These are phyloP conservation scores for Russula emetica DNA, from an alignment of 768 basidiomycete genomes.

Conservation along the genomic window DNA sequence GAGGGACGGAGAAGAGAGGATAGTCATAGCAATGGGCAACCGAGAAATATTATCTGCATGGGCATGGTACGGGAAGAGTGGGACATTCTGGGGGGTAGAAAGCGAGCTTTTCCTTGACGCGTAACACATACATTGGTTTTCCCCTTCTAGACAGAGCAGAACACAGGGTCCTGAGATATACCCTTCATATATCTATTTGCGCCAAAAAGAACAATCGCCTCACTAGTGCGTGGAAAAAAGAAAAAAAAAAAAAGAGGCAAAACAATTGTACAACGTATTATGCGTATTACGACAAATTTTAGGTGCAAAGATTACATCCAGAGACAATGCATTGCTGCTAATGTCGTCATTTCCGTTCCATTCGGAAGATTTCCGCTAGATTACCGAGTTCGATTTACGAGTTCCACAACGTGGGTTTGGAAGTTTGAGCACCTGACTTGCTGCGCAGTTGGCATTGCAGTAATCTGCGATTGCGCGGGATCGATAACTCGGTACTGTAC, in stretches of 20 bases:
- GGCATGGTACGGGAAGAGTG: slow-evolving; percentile 23
- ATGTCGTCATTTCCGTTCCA: neutral
- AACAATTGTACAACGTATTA: too few species aligned
- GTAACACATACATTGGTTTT: neutral
- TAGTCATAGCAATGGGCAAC: neutral
- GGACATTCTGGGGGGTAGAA: slow-evolving; percentile 16
- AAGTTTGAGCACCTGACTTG: neutral
- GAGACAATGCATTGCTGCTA: neutral
- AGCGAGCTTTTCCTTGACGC: neutral
- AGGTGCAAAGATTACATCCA: neutral
- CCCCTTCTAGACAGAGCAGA: neutral
- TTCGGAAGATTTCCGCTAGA: neutral
- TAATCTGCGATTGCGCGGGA: neutral
- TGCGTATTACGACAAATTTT: neutral
- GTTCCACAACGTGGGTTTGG: neutral
- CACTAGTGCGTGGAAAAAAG: neutral
- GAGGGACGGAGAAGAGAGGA: slow-evolving; percentile 13
- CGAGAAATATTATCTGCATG: slow-evolving; percentile 16
- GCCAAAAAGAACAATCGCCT: neutral
- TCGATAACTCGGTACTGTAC: slow-evolving; percentile 5
- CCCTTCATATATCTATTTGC: neutral
- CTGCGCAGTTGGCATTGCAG: neutral
- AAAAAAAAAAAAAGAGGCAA: too few species aligned
- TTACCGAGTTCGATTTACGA: neutral
- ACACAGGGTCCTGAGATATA: neutral